Evolutionary conservation across 352 stramenopile genomes (phyloP).

Genomic region (Pythium volutum): DNA sequence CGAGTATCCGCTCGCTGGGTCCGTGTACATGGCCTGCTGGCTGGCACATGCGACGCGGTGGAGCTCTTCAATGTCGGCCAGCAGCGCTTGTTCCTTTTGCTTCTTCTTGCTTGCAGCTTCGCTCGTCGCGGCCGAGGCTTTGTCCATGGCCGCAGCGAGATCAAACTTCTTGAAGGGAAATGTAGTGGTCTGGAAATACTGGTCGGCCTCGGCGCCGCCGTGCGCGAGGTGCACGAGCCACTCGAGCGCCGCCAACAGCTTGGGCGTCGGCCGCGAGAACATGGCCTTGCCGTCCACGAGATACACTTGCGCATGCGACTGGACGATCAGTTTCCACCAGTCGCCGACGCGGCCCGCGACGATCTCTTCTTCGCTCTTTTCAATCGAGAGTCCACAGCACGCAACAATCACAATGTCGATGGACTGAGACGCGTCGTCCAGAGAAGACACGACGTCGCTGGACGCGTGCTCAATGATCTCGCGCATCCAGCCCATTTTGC

Average conservation of each 20-base stretch:
- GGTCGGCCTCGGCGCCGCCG: constrained; percentile 18
- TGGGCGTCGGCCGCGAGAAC: constrained; percentile 62
- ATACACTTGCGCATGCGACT: constrained; percentile 30
- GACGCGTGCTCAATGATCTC: constrained; percentile 42
- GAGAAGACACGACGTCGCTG: constrained; percentile 18
- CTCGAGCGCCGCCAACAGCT: constrained; percentile 51
- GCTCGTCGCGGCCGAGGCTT: neutral
- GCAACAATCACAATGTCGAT: constrained; percentile 59
- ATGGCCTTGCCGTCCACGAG: constrained; percentile 72
- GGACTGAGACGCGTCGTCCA: neutral
- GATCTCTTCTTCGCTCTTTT: constrained; percentile 44
- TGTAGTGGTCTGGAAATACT: constrained; percentile 29
- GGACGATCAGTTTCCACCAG: constrained; percentile 36
- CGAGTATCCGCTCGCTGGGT: constrained; percentile 81
- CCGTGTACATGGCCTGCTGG: constrained; percentile 77
- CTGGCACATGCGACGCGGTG: constrained; percentile 66
- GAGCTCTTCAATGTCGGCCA: constrained; percentile 55
- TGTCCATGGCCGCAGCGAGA: constrained; percentile 14
- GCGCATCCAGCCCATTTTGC: constrained; percentile 59
- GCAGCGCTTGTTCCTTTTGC: constrained; percentile 8
- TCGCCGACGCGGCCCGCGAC: constrained; percentile 32
- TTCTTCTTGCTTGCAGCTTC: neutral
- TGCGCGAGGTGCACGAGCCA: constrained; percentile 52
- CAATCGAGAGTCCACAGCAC: constrained; percentile 50
- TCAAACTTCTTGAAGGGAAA: constrained; percentile 49